Evolutionary conservation across 2,329 filamentous ascomycete genomes (phyloP), one percentile per base, ranked within the genome.

Genomic region (Ophiostoma sp.): DNA sequence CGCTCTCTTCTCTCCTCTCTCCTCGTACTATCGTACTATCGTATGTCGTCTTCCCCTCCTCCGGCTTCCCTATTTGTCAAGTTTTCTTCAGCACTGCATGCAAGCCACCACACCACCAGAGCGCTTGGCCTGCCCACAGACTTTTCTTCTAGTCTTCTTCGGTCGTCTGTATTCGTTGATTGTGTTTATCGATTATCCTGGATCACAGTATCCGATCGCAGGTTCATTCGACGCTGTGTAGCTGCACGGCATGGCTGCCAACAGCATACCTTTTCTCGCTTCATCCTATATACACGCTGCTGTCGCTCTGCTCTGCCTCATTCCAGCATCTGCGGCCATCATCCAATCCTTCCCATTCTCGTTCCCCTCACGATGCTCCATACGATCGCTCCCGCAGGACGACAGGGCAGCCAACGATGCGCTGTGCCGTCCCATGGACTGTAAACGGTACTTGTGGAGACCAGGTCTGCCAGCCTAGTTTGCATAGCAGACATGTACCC

Each of bases 381-480:
- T 42, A 52, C 64, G 64, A 63, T 64, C 42, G 64, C 58, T 55
- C 27, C 65, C 67, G 64, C 67, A 55, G 67, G 52, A 45, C 45
- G 12, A 47, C 12, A 14, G 45, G 12, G n/a, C 12, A 14, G 45
- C 42, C 42, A 52, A n/a, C 12, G 49, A 55, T 63, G 67, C 42
- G 42, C 44, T 68, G 67, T 66, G 64, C 47, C 47, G 47, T 52
- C n/a, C 45, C 67, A 27, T 63, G 58, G 38, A 63, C 58, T 16
- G 36, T n/a, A n/a, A 14, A 42, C 38, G 60, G 60, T 63, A 63
- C 60, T 4, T 63, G 14, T 41, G 38, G 40, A 8, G 38, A 68
- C 64, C 18, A 52, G 62, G 8, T 45, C 40, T 47, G 40, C 63
- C 49, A 27, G 64, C 36, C 49, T 68, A 66, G 41, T 66, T 63